A percentile compares a stretch with the other conserved stretches of the same genome.
Evolutionary conservation across 495 filamentous ascomycete species (phyloP).

Genomic region (Xylaria telfairii): DNA sequence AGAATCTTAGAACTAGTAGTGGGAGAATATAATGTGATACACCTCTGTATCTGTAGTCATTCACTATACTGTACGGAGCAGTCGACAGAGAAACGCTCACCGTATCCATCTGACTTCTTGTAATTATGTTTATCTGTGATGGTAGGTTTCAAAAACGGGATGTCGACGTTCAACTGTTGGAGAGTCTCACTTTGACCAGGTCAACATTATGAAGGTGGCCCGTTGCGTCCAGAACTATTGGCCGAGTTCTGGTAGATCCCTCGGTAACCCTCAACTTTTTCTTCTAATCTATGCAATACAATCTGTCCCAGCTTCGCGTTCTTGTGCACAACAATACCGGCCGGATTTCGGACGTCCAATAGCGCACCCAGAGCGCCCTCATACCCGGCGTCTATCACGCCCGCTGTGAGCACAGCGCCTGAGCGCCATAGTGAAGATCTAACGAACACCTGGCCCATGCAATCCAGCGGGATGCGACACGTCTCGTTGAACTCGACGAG

Average conservation of each 20-base stretch:
- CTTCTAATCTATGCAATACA: constrained; percentile 45
- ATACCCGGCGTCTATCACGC: constrained; percentile 57
- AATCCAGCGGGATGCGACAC: constrained; percentile 46
- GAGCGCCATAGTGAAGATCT: constrained; percentile 51
- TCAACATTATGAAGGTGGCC: not conserved
- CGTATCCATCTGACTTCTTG: too few species aligned
- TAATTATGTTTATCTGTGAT: too few species aligned
- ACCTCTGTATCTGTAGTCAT: too few species aligned
- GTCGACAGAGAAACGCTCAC: too few species aligned
- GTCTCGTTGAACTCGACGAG: constrained; percentile 57
- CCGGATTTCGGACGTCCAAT: constrained; percentile 48
- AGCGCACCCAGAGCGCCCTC: constrained; percentile 53
- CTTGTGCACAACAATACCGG: constrained; percentile 41
- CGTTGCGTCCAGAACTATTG: constrained; percentile 25
- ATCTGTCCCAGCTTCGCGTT: constrained; percentile 54
- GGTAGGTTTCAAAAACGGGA: too few species aligned
- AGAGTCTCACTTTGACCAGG: not conserved
- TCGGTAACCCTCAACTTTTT: constrained; percentile 48
- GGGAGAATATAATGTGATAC: too few species aligned
- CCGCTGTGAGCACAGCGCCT: constrained; percentile 45
- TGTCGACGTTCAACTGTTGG: too few species aligned
- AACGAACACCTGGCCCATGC: constrained; percentile 49
- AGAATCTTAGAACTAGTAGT: too few species aligned
- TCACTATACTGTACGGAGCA: too few species aligned
- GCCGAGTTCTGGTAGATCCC: constrained; percentile 49